These are phyloP conservation scores for Aleurites moluccanus DNA, from an alignment of 441 rosid genomes.

Conservation along the genomic window DNA sequence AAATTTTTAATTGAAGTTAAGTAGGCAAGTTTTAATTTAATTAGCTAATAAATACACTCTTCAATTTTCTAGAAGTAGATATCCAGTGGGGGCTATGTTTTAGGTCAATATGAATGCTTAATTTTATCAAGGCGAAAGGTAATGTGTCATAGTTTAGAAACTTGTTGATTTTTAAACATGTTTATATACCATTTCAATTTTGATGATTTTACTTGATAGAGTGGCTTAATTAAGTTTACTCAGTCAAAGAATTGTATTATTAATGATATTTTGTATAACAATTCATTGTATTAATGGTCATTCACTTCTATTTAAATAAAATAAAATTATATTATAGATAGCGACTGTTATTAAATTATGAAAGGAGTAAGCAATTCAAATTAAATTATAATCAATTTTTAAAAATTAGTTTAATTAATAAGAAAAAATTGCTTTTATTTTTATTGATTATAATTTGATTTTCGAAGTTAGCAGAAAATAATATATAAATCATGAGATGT, in stretches of 20 bases:
- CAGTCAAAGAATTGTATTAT: not conserved
- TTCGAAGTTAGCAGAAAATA: no score
- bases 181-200: not conserved
- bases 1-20: not conserved
- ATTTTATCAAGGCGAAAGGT: no score
- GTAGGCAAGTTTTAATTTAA: not conserved
- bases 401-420: no score
- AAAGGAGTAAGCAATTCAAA: not conserved
- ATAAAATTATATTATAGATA: not conserved
- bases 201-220: not conserved
- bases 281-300: not conserved
- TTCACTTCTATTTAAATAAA: not conserved
- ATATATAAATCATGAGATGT: no score
- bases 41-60: not conserved
- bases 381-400: not conserved
- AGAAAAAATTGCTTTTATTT: no score
- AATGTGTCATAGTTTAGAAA: not conserved
- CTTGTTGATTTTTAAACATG: not conserved
- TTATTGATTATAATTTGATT: no score
- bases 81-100: not conserved
- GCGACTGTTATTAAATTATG: not conserved
- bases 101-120: not conserved
- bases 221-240: not conserved
- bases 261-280: not conserved
- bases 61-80: not conserved